Conservation (phyloP, 1,284 basidiomycete genomes). For the Tylopilus sp. region DNA sequence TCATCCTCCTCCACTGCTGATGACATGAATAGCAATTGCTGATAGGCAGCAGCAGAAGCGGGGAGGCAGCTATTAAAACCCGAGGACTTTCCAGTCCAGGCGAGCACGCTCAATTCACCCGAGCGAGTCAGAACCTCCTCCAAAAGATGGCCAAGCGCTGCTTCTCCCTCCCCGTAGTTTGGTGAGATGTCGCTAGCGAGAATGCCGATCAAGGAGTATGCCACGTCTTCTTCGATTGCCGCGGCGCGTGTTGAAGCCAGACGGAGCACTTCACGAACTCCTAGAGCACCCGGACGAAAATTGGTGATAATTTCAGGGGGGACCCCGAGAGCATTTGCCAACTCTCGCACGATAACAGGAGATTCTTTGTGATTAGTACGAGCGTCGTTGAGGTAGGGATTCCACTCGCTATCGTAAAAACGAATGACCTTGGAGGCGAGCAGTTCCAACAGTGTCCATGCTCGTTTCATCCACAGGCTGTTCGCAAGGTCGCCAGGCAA, state of each 20-base stretch:
- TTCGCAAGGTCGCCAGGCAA: background rate
- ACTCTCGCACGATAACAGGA: background rate
- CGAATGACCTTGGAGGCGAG: background rate
- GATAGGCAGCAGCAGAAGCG: background rate
- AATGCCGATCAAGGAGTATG: slow-evolving; percentile 2
- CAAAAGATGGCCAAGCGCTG: background rate
- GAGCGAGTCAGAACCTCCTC: background rate
- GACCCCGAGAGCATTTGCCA: background rate
- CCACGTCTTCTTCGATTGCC: background rate
- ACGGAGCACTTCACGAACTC: background rate
- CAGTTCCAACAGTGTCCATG: background rate
- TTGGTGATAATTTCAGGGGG: background rate
- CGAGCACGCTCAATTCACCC: background rate
- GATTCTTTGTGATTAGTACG: background rate
- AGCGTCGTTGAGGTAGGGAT: background rate
- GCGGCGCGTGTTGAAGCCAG: background rate
- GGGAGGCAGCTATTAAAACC: slow-evolving; percentile 1
- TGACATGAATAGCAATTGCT: background rate
- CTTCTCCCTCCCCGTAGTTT: slow-evolving; percentile 1
- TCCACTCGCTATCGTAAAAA: slow-evolving; percentile 2
- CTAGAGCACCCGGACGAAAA: background rate
- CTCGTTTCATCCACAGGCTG: background rate
- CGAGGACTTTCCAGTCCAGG: background rate
- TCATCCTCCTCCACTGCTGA: background rate
- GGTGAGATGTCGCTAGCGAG: background rate